These are phyloP conservation scores for Ustulina deusta DNA, from an alignment of 2,329 filamentous ascomycete species.

Conservation along the genomic window DNA sequence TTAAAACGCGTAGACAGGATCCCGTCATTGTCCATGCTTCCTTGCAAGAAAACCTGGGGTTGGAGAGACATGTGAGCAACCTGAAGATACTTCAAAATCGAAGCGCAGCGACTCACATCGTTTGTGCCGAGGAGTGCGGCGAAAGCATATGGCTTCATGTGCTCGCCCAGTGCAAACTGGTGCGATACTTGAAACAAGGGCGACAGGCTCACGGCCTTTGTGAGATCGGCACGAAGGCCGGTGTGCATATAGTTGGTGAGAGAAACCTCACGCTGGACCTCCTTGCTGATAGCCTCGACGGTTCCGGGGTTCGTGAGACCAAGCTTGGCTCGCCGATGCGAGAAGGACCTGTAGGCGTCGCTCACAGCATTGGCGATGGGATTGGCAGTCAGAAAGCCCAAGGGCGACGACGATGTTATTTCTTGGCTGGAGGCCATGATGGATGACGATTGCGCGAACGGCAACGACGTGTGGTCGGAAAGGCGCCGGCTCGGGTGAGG, in stretches of 20 bases:
- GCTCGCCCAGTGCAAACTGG: slow-evolving; percentile 94
- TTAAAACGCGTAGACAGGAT: slow-evolving; percentile 90
- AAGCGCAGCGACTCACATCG: slow-evolving; percentile 72
- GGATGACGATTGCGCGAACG: slow-evolving; percentile 41
- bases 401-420: slow-evolving; percentile 59
- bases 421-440: slow-evolving; percentile 63
- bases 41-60: slow-evolving; percentile 89
- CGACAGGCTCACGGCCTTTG: slow-evolving; percentile 93
- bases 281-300: slow-evolving; percentile 87
- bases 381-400: slow-evolving; percentile 79
- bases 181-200: slow-evolving; percentile 98
- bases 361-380: slow-evolving; percentile 75
- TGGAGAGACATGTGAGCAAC: slow-evolving; percentile 27
- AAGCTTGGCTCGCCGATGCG: slow-evolving; percentile 86
- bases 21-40: slow-evolving; percentile 92
- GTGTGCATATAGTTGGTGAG: slow-evolving; percentile 97
- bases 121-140: slow-evolving; percentile 92
- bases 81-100: not conserved
- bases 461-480: slow-evolving; percentile 40
- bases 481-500: slow-evolving; percentile 37
- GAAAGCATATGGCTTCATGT: slow-evolving; percentile 94
- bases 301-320: slow-evolving; percentile 93
- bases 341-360: slow-evolving; percentile 85
- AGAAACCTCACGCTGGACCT: slow-evolving; percentile 96
- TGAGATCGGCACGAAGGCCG: slow-evolving; percentile 93